Evolutionary conservation across 345 rosid species (phyloP), one percentile per base, ranked within the genome.

Genomic region (Moricandia moricandioides): DNA sequence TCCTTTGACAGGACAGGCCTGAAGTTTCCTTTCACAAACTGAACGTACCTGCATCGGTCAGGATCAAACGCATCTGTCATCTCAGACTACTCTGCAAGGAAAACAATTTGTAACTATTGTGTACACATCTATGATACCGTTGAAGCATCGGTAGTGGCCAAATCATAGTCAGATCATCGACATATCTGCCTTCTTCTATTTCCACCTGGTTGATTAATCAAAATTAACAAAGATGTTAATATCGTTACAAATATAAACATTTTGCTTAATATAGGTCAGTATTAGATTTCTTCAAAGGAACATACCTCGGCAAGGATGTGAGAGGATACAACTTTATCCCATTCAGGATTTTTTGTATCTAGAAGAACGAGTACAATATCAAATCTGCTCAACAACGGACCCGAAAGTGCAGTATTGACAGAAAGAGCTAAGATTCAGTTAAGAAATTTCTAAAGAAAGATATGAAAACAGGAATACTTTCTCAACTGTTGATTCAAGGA

Each of bases 241-340:
- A 35, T 16, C 34, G n/a, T 21, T 40, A 67, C 10, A 49, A 16
- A 65, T 21, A 45, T 3, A 64, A 6, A 21, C n/a, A 21, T 2
- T 21, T 1, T 21, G 1, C 24, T 21, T 21, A 21, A 21, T 21
- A 21, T 0, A 29, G 2, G 31, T 21, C 24, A 21, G 31, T 7
- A 47, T 5, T 6, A 18, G 29, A 60, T 47, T 27, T 54, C 45
- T 39, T 24, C 26, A 1, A 31, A 12, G 37, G 14, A 39, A 43
- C 74, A 69, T 83, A 91, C 98, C 93, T 88, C 93, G 7, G 85
- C 81, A 77, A 94, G 97, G 82, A 94, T 94, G 82, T 94, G 98
- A 78, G 98, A 91, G 62, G 98, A 94, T 74, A 94, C 97, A 79
- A 94, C 97, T 71, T 78, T 88, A 85, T 94, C 98, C 98, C 98